phyloP scores from a whole-genome alignment of 2,329 filamentous ascomycete genomes.

The Claviceps africana region DNA sequence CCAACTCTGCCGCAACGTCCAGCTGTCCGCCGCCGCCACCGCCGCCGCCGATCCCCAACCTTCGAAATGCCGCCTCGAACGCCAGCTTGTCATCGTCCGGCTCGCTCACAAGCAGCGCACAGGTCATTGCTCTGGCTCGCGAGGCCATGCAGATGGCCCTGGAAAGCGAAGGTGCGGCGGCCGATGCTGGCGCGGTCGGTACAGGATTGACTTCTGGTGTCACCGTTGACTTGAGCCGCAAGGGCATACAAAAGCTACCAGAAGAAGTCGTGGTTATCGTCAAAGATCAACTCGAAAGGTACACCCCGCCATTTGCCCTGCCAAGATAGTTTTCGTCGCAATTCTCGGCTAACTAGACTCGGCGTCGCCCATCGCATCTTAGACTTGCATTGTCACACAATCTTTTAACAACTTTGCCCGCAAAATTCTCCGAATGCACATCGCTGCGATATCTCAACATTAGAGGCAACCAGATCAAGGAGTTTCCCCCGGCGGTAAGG shows the following conservation, averaged over 20 bases:
- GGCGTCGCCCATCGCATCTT: neutral
- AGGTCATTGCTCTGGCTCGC: slow-evolving; percentile 51
- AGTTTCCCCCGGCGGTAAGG: slow-evolving; percentile 43
- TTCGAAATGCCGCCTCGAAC: slow-evolving; percentile 32
- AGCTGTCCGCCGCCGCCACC: slow-evolving; percentile 27
- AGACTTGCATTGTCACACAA: slow-evolving; percentile 76
- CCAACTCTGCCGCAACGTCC: slow-evolving; percentile 23
- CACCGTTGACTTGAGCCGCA: slow-evolving; percentile 65
- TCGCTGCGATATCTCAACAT: slow-evolving; percentile 70
- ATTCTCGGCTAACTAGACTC: neutral
- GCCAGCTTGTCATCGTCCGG: slow-evolving; percentile 34
- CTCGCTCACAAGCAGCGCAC: slow-evolving; percentile 39
- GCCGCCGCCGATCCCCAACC: slow-evolving; percentile 31
- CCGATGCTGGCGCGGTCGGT: slow-evolving; percentile 44
- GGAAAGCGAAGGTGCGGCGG: slow-evolving; percentile 50
- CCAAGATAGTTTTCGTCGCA: neutral
- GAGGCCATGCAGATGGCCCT: slow-evolving; percentile 55
- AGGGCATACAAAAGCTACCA: slow-evolving; percentile 55
- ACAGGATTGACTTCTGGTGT: slow-evolving; percentile 53
- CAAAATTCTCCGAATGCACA: slow-evolving; percentile 60
- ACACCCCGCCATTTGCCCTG: slow-evolving; percentile 1
- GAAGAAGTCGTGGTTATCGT: slow-evolving; percentile 64
- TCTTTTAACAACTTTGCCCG: slow-evolving; percentile 53
- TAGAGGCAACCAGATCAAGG: slow-evolving; percentile 57
- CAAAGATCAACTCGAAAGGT: slow-evolving; percentile 61